Evolutionary conservation across 495 filamentous ascomycete genomes (phyloP), one percentile per base, ranked within the genome.

Genomic region (Hypoxylon trugodes): DNA sequence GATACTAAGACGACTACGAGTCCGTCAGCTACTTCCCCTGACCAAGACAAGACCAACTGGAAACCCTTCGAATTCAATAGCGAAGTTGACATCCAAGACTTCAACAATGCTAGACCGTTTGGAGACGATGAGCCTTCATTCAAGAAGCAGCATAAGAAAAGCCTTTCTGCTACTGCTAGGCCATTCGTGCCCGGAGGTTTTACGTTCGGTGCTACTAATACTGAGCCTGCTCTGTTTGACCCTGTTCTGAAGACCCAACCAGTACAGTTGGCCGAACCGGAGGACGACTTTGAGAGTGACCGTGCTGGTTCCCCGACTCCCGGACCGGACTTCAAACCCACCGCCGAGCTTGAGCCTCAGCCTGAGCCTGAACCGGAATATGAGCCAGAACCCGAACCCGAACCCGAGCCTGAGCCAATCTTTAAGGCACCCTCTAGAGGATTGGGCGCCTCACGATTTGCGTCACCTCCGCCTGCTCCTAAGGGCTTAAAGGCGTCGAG

Each of bases 161-260:
- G 85, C 5, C 79, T 93, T 19, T 91, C 89, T 30, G 85, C 90
- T 25, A 81, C 84, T 1, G 89, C 89, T 1, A 85, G 82, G 68
- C 79, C 87, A 3, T 93, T 92, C 66, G 82, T 75, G 79, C 89
- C 81, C 76, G 83, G 75, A 67, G 82, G 52, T 66, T 77, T 77
- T 67, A 70, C 43, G n/a, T 82, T 78, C 66, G 76, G 66, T 28
- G 40, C 46, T 18, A 51, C 30, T 24, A 47, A 63, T 26, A 9
- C 63, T 38, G 40, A 30, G 8, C 13, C 47, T 26, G 43, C 65
- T 26, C 24, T 65, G 3, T 68, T 66, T 30, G 64, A 73, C 2
- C 70, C 67, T 21, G 41, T 53, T 22, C 56, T 70, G 18, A 58
- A 53, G 33, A 53, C 48, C 6, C 46, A 67, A 22, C 68, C 70